Evolutionary conservation across 139 green algal genomes (phyloP).

Genomic region (Closterium sp.): DNA sequence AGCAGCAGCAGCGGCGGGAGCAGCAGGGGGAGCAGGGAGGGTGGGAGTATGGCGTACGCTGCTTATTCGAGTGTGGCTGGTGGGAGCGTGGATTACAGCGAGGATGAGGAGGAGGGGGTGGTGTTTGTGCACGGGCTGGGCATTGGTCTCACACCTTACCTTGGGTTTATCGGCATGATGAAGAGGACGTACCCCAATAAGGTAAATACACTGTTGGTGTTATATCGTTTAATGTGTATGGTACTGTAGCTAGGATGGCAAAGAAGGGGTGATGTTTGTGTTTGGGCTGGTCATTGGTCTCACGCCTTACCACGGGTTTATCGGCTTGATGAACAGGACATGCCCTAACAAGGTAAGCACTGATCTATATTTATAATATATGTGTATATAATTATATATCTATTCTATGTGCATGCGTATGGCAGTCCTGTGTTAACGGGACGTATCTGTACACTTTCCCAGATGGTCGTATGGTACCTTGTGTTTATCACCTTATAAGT

Average conservation of each 20-base stretch:
- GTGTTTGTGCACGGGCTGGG: slow-evolving; percentile 40
- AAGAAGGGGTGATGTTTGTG: slow-evolving; percentile 11
- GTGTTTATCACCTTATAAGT: too few species aligned
- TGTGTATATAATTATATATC: too few species aligned
- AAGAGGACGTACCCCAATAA: not conserved
- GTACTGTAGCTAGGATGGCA: not conserved
- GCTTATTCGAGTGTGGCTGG: not conserved
- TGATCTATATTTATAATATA: too few species aligned
- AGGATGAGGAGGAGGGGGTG: not conserved
- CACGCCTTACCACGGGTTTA: slow-evolving; percentile 33
- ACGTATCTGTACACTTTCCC: too few species aligned
- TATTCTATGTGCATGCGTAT: too few species aligned
- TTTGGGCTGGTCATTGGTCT: slow-evolving; percentile 32
- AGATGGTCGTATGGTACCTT: too few species aligned
- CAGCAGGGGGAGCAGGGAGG: not conserved
- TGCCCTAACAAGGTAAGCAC: too few species aligned
- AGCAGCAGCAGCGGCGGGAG: not conserved
- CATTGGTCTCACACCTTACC: slow-evolving; percentile 40
- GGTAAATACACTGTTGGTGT: not conserved
- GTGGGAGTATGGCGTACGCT: not conserved
- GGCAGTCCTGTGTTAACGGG: too few species aligned
- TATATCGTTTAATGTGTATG: too few species aligned
- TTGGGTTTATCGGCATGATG: slow-evolving; percentile 23
- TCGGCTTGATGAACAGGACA: not conserved
- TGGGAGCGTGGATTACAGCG: not conserved